Conservation (phyloP, 805 yeast genomes). For the Metschnikowia chrysomelidarum region DNA sequence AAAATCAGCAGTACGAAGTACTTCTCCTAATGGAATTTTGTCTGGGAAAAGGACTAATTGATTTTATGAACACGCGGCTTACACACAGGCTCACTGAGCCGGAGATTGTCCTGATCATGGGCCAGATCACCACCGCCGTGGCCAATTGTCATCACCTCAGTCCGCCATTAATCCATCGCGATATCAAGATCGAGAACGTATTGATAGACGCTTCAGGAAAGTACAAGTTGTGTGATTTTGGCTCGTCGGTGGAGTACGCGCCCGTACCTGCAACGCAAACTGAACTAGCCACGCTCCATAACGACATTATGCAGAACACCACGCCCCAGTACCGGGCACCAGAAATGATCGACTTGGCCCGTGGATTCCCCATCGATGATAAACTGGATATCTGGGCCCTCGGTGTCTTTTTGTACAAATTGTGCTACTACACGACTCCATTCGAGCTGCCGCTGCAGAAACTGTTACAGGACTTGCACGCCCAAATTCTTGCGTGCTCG, state of each 20-base stretch:
- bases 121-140: slow-evolving; percentile 68
- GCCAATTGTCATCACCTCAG: slow-evolving; percentile 71
- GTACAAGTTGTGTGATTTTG: slow-evolving; percentile 79
- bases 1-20: slow-evolving; percentile 64
- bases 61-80: slow-evolving; percentile 73
- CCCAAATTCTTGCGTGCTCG: slow-evolving; percentile 57
- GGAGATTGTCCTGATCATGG: slow-evolving; percentile 67
- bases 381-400: slow-evolving; percentile 86
- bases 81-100: slow-evolving; percentile 63
- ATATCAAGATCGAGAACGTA: slow-evolving; percentile 80
- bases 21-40: slow-evolving; percentile 80
- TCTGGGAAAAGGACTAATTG: slow-evolving; percentile 70
- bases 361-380: slow-evolving; percentile 72
- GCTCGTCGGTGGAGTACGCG: slow-evolving; percentile 67
- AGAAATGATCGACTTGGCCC: slow-evolving; percentile 74
- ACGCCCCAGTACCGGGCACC: slow-evolving; percentile 86
- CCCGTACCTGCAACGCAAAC: slow-evolving; percentile 61
- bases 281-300: slow-evolving; percentile 57
- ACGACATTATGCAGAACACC: slow-evolving; percentile 73
- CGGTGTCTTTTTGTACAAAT: slow-evolving; percentile 72
- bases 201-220: slow-evolving; percentile 55
- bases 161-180: slow-evolving; percentile 76
- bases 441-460: slow-evolving; percentile 54
- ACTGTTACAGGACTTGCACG: slow-evolving; percentile 45
- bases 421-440: slow-evolving; percentile 82